Conservation (phyloP, 2,329 filamentous ascomycete genomes). For the Cyphellophora attinorum region DNA sequence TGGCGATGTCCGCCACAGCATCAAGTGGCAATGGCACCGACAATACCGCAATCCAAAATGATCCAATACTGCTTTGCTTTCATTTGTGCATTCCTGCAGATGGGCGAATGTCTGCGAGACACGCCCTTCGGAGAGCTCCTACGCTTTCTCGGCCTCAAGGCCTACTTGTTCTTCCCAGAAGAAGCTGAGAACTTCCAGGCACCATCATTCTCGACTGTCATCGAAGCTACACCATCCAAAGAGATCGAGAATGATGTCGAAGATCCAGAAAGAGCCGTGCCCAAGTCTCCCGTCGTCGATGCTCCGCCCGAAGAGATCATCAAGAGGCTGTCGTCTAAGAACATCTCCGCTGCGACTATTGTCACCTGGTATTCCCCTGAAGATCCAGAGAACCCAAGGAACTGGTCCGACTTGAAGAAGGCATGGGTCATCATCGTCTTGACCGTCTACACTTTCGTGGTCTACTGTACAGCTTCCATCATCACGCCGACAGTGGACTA, state of each 20-base stretch:
- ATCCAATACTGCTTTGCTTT: neutral
- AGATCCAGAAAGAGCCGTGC: constrained; percentile 1
- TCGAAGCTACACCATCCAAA: neutral
- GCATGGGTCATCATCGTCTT: constrained; percentile 31
- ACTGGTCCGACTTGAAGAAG: constrained; percentile 28
- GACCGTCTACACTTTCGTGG: constrained; percentile 29
- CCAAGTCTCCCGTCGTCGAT: neutral
- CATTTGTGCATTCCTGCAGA: neutral
- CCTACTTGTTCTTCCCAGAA: constrained; percentile 9
- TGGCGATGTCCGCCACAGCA: too few species aligned
- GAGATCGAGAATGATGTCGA: neutral
- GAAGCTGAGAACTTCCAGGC: constrained; percentile 8
- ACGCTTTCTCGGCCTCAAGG: constrained; percentile 8
- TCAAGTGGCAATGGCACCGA: constrained; percentile 1
- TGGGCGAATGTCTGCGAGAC: constrained; percentile 7
- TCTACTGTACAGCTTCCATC: constrained; percentile 27
- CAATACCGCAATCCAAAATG: neutral
- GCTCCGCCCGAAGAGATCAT: neutral
- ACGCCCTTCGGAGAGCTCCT: constrained; percentile 10
- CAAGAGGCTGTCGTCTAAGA: constrained; percentile 2
- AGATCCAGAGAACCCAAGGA: constrained; percentile 38
- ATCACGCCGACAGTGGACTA: constrained; percentile 20
- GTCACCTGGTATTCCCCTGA: constrained; percentile 28
- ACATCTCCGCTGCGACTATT: constrained; percentile 14
- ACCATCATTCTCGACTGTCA: constrained; percentile 4